Evolutionary conservation across 139 green algal species (phyloP).

Genomic region (Parachlorella kessleri): DNA sequence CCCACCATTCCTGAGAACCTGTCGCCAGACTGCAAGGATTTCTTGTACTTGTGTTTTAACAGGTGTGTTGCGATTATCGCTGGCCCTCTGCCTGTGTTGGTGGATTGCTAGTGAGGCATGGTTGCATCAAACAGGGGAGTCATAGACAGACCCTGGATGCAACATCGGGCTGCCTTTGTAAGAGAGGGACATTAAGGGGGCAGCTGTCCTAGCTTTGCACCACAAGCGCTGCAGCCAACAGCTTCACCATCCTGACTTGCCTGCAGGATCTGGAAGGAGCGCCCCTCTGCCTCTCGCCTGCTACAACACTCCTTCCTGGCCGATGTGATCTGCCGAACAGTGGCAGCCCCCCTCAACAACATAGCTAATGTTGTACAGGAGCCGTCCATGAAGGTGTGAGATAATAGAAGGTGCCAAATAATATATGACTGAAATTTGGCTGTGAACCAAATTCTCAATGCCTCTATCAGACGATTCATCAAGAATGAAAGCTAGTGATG

Average conservation of each 20-base stretch:
- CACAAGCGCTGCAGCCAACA: too few relatives aligned
- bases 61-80: slow-evolving; percentile 35
- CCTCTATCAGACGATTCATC: too few relatives aligned
- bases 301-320: slow-evolving; percentile 81
- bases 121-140: too few relatives aligned
- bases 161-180: too few relatives aligned
- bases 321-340: neutral
- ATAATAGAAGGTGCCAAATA: too few relatives aligned
- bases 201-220: too few relatives aligned
- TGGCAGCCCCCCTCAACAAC: neutral
- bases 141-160: too few relatives aligned
- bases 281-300: slow-evolving; percentile 72
- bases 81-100: neutral
- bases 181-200: too few relatives aligned
- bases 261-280: slow-evolving; percentile 54
- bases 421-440: too few relatives aligned
- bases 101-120: too few relatives aligned
- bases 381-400: slow-evolving; percentile 2
- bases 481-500: too few relatives aligned
- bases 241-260: neutral
- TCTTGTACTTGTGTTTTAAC: slow-evolving; percentile 95
- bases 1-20: slow-evolving; percentile 83
- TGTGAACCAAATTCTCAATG: too few relatives aligned
- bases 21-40: slow-evolving; percentile 82
- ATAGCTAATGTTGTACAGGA: neutral